Conservation (phyloP, 2,329 filamentous ascomycete genomes). For the Arthroderma uncinatum region DNA sequence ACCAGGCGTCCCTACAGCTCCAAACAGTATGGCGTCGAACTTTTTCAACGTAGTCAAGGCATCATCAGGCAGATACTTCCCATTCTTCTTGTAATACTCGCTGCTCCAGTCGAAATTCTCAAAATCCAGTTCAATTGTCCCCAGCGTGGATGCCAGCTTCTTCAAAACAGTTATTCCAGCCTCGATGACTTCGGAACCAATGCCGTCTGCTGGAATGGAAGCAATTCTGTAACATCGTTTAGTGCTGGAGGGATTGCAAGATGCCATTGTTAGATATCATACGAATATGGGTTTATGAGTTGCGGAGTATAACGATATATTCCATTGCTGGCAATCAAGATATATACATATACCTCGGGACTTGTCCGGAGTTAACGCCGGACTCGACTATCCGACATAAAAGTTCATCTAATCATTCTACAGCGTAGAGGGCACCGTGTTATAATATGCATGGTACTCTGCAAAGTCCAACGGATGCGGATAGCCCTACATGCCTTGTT, state of each 20-base stretch:
- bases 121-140: conserved; percentile 42
- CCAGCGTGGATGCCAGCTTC: conserved; percentile 35
- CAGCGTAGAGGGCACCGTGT: too few relatives aligned
- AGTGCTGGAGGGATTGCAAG: not conserved
- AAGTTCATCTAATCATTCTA: not conserved
- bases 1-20: conserved; percentile 49
- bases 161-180: conserved; percentile 47
- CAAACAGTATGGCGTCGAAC: conserved; percentile 48
- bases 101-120: conserved; percentile 42
- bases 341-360: not conserved
- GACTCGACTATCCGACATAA: not conserved
- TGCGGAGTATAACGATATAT: too few relatives aligned
- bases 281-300: not conserved
- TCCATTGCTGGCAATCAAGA: too few relatives aligned
- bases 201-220: conserved; percentile 58
- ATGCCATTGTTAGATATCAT: not conserved
- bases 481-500: too few relatives aligned
- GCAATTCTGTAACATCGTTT: conserved; percentile 41
- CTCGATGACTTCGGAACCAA: conserved; percentile 56
- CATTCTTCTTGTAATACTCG: conserved; percentile 40
- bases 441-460: too few relatives aligned
- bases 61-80: conserved; percentile 44
- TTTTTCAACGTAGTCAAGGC: conserved; percentile 41
- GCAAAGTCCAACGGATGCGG: too few relatives aligned
- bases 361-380: not conserved